Base-by-base conservation (phyloP, 148 eudicot species). In the Mesembryanthemum crystallinum region DNA sequence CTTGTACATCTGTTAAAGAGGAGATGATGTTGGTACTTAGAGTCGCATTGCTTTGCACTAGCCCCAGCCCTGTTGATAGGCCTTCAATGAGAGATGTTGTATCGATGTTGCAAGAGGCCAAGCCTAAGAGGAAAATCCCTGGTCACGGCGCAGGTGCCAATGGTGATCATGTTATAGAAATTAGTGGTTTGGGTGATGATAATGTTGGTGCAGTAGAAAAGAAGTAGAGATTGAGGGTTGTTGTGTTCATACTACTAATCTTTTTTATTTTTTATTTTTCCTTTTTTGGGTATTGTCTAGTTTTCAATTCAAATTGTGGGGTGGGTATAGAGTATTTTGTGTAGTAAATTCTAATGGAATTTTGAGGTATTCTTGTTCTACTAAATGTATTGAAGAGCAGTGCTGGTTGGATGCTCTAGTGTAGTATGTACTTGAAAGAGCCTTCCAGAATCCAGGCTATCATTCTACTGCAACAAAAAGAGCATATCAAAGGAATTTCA, bases 11-110 rank as follows among this genome's bases (percentile, higher is more conserved):
- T 0, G 94, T 95, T 0, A 87, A 85, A 76, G 99, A 95, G 60
- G 99, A 95, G 64, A 95, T 95, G 99, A 77, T 85, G 84, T 64
- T 92, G 5, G 17, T 95, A 10, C 79, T 95, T 7, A 85, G 88
- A 82, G 85, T 95, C n/a, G 99, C 99, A 12, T 73, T 95, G 82
- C 80, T 95, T 5, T 95, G 99, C 64, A 95, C 97, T 0, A 91
- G 98, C 68, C 83, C 87, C 1, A 88, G 76, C 77, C 99, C 99
- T 3, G 89, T 86, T 0, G 99, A 95, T 21, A 77, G 99, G 49
- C 99, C 99, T 0, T 83, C 99, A 0, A 95, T 95, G 99, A 87
- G 99, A 71, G 99, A 95, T 20, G 99, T 95, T 10, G 91, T 95
- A 23, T 90, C 99, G 0, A 95, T 95, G 98, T 71, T 95, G 61